These are phyloP conservation scores for Graphilbum fragrans DNA, from an alignment of 2,329 filamentous ascomycete genomes.

Conservation along the genomic window DNA sequence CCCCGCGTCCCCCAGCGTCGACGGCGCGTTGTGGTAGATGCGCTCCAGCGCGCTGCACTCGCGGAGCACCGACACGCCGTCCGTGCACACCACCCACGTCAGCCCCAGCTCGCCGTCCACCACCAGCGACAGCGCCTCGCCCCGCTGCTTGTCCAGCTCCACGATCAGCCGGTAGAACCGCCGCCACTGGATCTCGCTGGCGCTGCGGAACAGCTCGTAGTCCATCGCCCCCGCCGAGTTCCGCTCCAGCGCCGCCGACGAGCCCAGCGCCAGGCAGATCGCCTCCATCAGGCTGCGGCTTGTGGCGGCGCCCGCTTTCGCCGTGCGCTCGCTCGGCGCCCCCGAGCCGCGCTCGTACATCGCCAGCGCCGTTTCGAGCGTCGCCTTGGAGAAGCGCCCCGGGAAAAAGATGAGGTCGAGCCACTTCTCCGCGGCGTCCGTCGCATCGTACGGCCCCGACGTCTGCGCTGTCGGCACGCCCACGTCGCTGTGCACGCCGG, in stretches of 20 bases:
- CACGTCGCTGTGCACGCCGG: constrained; percentile 49
- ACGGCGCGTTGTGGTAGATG: constrained; percentile 54
- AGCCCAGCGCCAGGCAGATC: constrained; percentile 59
- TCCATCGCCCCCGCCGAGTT: constrained; percentile 54
- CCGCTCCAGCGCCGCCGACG: constrained; percentile 54
- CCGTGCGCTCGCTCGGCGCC: constrained; percentile 17
- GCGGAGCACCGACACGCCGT: constrained; percentile 67
- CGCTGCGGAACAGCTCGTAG: constrained; percentile 60
- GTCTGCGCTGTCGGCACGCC: constrained; percentile 38
- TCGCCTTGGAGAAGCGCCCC: constrained; percentile 66
- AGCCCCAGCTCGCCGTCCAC: constrained; percentile 60
- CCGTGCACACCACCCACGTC: constrained; percentile 76
- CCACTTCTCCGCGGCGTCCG: constrained; percentile 75
- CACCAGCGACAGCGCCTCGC: constrained; percentile 67
- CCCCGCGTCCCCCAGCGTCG: constrained; percentile 12
- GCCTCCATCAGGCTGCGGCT: constrained; percentile 54
- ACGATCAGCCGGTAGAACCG: constrained; percentile 76
- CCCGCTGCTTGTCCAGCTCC: constrained; percentile 75
- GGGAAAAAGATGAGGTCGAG: constrained; percentile 71
- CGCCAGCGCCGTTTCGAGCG: constrained; percentile 69
- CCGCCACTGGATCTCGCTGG: constrained; percentile 76
- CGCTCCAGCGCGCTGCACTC: constrained; percentile 69
- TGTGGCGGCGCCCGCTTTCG: background rate
- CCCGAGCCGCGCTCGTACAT: constrained; percentile 63
- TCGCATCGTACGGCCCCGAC: constrained; percentile 50